Evolutionary conservation across 2,329 filamentous ascomycete genomes (phyloP).

Genomic region (Hyphodiscus sp.): DNA sequence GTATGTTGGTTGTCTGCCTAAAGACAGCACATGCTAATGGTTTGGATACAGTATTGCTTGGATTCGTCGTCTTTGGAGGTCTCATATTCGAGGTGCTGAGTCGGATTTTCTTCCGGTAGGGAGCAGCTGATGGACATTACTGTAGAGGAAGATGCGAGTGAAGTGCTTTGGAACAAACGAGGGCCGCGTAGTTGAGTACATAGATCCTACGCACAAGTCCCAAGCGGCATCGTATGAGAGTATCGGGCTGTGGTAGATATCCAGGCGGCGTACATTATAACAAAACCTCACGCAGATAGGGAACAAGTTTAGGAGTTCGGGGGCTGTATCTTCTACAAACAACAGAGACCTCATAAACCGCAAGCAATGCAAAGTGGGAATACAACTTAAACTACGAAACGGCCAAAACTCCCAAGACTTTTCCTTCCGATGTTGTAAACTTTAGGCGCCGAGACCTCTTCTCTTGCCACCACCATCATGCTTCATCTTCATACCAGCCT

Average conservation of each 20-base stretch:
- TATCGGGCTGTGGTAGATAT: not conserved
- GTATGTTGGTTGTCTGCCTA: conserved; percentile 35
- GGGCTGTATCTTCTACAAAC: not conserved
- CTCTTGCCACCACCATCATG: conserved; percentile 31
- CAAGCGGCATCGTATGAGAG: not conserved
- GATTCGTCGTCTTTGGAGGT: conserved; percentile 30
- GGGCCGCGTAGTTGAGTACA: not conserved
- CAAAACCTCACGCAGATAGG: not conserved
- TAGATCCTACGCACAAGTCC: not conserved
- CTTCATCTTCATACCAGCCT: conserved; percentile 32
- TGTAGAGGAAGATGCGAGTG: not conserved
- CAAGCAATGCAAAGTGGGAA: not conserved
- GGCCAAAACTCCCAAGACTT: not conserved
- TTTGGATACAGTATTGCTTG: conserved; percentile 9
- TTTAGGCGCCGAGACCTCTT: conserved; percentile 31
- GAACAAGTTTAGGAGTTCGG: not conserved
- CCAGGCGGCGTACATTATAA: not conserved
- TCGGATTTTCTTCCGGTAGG: conserved; percentile 28
- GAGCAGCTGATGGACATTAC: not conserved
- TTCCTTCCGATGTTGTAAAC: not conserved
- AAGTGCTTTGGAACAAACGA: not conserved
- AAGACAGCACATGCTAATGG: not conserved
- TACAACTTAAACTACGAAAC: not conserved
- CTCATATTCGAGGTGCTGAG: conserved; percentile 33
- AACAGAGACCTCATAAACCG: not conserved